phyloP scores from a whole-genome alignment of 2,329 filamentous ascomycete genomes.

The Acrodontium crateriforme region DNA sequence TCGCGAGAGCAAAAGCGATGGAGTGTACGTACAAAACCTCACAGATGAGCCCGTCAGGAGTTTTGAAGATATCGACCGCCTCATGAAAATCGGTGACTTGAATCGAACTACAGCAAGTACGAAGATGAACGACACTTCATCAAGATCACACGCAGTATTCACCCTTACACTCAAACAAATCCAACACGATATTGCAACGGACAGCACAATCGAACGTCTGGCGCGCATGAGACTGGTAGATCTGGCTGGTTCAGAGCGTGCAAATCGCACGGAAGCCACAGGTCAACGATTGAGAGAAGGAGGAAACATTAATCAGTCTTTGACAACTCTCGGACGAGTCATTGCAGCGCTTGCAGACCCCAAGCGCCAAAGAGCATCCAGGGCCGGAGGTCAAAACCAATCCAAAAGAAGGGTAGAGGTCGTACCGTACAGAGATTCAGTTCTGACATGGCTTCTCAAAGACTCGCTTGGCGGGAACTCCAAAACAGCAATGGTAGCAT shows the following conservation, averaged over 20 bases:
- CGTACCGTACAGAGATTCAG: conserved; percentile 86
- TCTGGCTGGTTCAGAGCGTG: conserved; percentile 84
- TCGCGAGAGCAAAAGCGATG: conserved; percentile 84
- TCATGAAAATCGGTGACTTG: conserved; percentile 79
- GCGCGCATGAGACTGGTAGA: conserved; percentile 92
- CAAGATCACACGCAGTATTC: conserved; percentile 91
- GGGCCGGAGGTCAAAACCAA: conserved; percentile 32
- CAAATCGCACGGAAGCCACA: conserved; percentile 89
- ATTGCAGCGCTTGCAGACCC: conserved; percentile 76
- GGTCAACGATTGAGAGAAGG: conserved; percentile 83
- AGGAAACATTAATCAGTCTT: conserved; percentile 97
- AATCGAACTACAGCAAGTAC: conserved; percentile 85
- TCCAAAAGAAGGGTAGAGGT: conserved; percentile 39
- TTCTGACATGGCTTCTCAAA: conserved; percentile 75
- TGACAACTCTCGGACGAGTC: conserved; percentile 87
- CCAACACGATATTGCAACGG: conserved; percentile 91
- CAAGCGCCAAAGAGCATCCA: conserved; percentile 31
- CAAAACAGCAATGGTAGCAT: conserved; percentile 98
- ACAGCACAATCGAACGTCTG: conserved; percentile 90
- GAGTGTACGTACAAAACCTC: conserved; percentile 91
- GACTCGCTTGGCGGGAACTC: conserved; percentile 92
- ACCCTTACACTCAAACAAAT: conserved; percentile 98
- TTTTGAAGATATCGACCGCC: conserved; percentile 72
- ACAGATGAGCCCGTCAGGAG: conserved; percentile 85
- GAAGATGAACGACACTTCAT: conserved; percentile 99